These are phyloP conservation scores for Penicillium steckii DNA, from an alignment of 495 filamentous ascomycete genomes.

Conservation along the genomic window DNA sequence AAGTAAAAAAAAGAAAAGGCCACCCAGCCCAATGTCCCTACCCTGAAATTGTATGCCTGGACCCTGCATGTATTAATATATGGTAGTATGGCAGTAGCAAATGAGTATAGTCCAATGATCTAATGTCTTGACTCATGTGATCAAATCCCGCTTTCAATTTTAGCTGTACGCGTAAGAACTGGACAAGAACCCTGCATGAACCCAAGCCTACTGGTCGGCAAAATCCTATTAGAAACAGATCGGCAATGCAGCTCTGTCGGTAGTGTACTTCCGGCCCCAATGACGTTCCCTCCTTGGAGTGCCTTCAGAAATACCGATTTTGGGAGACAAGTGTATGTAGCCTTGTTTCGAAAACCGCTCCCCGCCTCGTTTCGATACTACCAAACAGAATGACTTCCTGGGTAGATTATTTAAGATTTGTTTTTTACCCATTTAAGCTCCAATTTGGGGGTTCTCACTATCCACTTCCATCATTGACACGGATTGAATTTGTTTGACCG, in stretches of 20 bases:
- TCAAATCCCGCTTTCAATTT: neutral
- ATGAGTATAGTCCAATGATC: no score
- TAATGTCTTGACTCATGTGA: neutral
- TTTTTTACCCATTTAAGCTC: no score
- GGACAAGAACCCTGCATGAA: conserved; percentile 10
- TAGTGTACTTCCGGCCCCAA: neutral
- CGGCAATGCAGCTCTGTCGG: conserved; percentile 4
- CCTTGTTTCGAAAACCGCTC: neutral
- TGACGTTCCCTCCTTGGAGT: neutral
- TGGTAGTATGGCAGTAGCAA: neutral
- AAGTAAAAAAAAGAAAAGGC: neutral
- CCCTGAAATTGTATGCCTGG: neutral
- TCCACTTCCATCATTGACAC: neutral
- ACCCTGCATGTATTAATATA: neutral
- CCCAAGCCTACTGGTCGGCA: conserved; percentile 3
- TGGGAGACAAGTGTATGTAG: neutral
- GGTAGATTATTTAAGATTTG: no score
- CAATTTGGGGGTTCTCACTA: no score
- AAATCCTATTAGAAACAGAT: conserved; percentile 8
- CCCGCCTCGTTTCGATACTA: neutral
- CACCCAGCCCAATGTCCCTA: neutral
- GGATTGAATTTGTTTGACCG: no score
- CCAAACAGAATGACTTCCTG: neutral
- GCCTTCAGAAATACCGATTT: neutral
- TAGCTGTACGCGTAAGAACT: neutral